Evolutionary conservation across 2,329 filamentous ascomycete genomes (phyloP).

Genomic region (Epichloe baconii): DNA sequence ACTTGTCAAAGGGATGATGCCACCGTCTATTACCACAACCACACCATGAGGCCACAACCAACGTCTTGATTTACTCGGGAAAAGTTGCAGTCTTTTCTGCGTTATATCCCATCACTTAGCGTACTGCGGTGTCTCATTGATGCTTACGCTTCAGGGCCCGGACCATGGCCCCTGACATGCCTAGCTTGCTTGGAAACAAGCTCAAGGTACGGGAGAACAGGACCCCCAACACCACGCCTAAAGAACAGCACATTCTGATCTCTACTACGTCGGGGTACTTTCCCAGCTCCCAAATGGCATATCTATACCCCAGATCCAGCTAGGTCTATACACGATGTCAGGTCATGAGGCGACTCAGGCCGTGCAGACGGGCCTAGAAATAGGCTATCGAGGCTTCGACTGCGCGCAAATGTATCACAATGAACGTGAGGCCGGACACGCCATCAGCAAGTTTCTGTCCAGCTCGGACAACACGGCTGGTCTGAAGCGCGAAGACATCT

Average conservation of each 20-base stretch:
- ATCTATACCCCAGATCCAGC: slow-evolving; percentile 57
- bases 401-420: slow-evolving; percentile 49
- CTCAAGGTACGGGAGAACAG: too few species aligned
- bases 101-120: too few species aligned
- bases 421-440: slow-evolving; percentile 54
- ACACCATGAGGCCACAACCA: neutral
- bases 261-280: too few species aligned
- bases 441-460: slow-evolving; percentile 45
- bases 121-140: too few species aligned
- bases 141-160: too few species aligned
- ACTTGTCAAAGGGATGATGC: too few species aligned
- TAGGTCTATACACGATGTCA: slow-evolving; percentile 61
- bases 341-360: slow-evolving; percentile 45
- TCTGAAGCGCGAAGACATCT: slow-evolving; percentile 54
- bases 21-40: neutral
- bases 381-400: slow-evolving; percentile 39
- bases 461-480: slow-evolving; percentile 32
- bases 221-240: too few species aligned
- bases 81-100: too few species aligned
- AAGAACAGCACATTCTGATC: too few species aligned
- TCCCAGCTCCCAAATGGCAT: slow-evolving; percentile 48
- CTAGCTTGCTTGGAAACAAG: too few species aligned
- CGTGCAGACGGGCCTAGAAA: slow-evolving; percentile 43
- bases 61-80: too few species aligned
- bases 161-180: too few species aligned